Base-by-base conservation (phyloP, 345 rosid genomes). In the Populus nigra region DNA sequence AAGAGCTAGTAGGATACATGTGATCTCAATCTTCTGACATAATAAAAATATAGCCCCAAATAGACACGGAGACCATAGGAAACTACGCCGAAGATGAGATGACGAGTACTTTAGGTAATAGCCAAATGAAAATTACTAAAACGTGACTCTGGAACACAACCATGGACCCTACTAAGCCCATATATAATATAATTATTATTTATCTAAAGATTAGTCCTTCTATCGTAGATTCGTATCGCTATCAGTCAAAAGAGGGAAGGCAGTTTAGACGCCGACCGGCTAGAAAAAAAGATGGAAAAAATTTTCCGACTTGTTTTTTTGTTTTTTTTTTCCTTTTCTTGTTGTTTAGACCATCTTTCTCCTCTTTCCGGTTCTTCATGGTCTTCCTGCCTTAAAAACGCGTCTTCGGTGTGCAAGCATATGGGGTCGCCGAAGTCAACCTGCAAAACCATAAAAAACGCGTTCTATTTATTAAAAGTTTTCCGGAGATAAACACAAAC, bases 391-490 rank as follows among this genome's bases (percentile, higher is more conserved):
- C 77, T 69, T 70, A 69, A 27, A 78, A 75, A 65, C 83, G 68
- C 77, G 77, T 35, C 15, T 61, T 68, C 39, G 76, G 67, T 47
- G 53, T 33, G 75, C 82, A 73, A 5, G 69, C 72, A n/a, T 85
- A 86, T 1, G 94, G 91, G 1, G 78, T 76, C 10, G 4, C 78
- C 3, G 66, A 69, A 68, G 84, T 85, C 87, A 88, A 72, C 82
- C 94, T 90, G 88, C 73, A 84, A 17, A 57, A 31, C 49, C n/a
- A 18, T 39, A 9, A 77, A 74, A 55, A 38, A 29, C 65, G 61
- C 73, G 68, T 72, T 66, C 74, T 41, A 69, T 33, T 43, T 25
- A 35, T 57, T 39, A 4, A 33, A 15, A 3, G 4, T 7, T 33
- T 33, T 11, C 0, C 59, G 7, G 9, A 53, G n/a, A 53, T 1